Evolutionary conservation across 176 grass and related monocot genomes (phyloP), one percentile per base, ranked within the genome.

Genomic region (Alopecurus myosuroides): DNA sequence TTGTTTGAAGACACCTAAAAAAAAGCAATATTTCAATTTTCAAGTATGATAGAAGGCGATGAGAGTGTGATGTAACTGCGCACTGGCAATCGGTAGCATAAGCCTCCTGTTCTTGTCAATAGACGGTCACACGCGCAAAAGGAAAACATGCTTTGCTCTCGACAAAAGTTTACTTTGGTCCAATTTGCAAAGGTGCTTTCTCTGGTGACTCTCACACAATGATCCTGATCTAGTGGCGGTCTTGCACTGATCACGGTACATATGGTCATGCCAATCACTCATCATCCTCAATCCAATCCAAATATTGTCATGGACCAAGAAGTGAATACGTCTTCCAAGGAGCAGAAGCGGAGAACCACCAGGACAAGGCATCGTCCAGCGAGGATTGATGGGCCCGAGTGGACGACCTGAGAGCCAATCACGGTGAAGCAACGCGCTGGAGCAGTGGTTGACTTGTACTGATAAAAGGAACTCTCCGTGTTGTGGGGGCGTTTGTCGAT

Each of bases 151-250:
- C 52, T 45, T 82, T 82, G 31, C 28, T 22, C 28, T 74, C 9
- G 13, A 14, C 65, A 83, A n/a, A 70, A 30, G 37, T 71, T 35
- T 58, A 12, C 11, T 83, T 28, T 10, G 64, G 13, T 36, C 51
- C 19, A 65, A 18, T 35, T 45, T 26, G 7, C 30, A 74, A 74
- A 80, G 75, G 4, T 3, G 45, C 66, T 84, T 88, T 88, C 81
- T 73, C 42, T 74, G 23, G 25, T 36, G 81, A 84, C 9, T 29
- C 50, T 31, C 9, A 4, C 64, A 62, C 41, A 40, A 55, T 52
- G 80, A 13, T 50, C 31, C 45, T 67, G 57, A 67, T 65, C n/a
- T n/a, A 77, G 71, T 74, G 28, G 19, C 3, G 19, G 26, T 57
- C 49, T 77, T 69, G 28, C 36, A 53, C 55, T 48, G 37, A 25